These are phyloP conservation scores for Stephania cephalantha DNA, from an alignment of 164 flowering plant genomes.

Conservation along the genomic window DNA sequence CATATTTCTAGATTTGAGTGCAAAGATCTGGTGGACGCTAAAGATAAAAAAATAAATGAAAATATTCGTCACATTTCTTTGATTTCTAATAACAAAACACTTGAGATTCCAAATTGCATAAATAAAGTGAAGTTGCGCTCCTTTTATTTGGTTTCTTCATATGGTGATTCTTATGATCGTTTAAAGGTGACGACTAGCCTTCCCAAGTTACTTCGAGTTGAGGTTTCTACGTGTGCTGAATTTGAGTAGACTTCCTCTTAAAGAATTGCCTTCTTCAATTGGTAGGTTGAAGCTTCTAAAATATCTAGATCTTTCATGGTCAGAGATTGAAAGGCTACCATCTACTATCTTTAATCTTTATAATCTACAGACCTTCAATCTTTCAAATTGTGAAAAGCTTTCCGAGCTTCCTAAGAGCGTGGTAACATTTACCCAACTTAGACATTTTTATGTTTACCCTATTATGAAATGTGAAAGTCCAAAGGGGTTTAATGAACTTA, in stretches of 20 bases:
- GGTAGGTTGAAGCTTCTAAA: background rate
- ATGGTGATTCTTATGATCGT: background rate
- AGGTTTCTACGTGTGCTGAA: background rate
- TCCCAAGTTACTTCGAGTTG: no score
- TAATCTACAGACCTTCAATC: background rate
- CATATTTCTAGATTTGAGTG: background rate
- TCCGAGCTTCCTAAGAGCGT: background rate
- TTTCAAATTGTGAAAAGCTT: background rate
- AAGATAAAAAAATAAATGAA: no score
- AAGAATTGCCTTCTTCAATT: background rate
- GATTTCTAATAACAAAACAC: no score
- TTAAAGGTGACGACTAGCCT: no score
- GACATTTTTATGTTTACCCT: background rate
- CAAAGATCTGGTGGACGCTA: background rate
- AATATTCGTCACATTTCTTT: no score
- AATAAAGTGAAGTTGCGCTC: no score
- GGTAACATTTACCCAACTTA: background rate
- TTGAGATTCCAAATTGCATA: no score
- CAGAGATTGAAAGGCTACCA: background rate
- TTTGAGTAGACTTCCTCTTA: background rate
- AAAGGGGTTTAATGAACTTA: no score
- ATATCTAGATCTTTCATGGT: constrained; percentile 7
- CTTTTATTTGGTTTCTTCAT: no score
- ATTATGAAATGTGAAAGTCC: no score
- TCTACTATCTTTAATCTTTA: background rate